Base-by-base conservation (phyloP, 2,329 filamentous ascomycete genomes). In the Talaromyces sp. region DNA sequence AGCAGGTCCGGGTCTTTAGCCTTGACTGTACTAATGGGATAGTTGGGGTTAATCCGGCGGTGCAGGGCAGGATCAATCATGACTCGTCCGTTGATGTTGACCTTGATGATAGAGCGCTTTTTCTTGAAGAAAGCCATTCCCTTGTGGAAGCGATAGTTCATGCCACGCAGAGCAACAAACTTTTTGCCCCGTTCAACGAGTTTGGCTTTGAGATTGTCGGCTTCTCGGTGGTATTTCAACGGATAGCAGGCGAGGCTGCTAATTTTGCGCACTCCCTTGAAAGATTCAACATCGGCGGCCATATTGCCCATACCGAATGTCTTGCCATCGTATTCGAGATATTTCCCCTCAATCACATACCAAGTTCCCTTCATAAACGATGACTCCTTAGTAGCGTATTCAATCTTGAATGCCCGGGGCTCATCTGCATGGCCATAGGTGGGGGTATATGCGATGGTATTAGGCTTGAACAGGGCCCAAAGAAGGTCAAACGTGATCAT, bases 241-340 rank as follows among this genome's bases (percentile, higher is more conserved):
- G 92, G 92, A 69, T 91, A 95, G 62, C 85, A 88, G 0, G 84
- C 77, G 8, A 96, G 80, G 67, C 85, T 91, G 11, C 88, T 90
- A 69, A 97, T 96, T 75, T 91, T 92, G 63, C 88, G 84, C 14
- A 89, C 85, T 0, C 92, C 92, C 61, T 90, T 89, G 80, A 96
- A 97, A 3, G 85, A 80, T 7, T 83, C 75, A 12, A 96, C 85
- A 56, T 92, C 86, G 41, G 86, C 83, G 11, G 85, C 80, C 69
- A 91, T 85, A 55, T 80, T 85, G 17, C 89, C 90, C 67, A 88
- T 87, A 2, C 91, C 92, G 70, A 92, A 95, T 7, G 84, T 82
- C 71, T 95, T 95, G 60, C 92, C 92, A 66, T 96, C 91, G 63
- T 91, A 96, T 68, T 96, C 91, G 27, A 96, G 83, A 66, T 94